These are phyloP conservation scores for Pleurotus platypus DNA, from an alignment of 768 basidiomycete genomes.

Conservation along the genomic window DNA sequence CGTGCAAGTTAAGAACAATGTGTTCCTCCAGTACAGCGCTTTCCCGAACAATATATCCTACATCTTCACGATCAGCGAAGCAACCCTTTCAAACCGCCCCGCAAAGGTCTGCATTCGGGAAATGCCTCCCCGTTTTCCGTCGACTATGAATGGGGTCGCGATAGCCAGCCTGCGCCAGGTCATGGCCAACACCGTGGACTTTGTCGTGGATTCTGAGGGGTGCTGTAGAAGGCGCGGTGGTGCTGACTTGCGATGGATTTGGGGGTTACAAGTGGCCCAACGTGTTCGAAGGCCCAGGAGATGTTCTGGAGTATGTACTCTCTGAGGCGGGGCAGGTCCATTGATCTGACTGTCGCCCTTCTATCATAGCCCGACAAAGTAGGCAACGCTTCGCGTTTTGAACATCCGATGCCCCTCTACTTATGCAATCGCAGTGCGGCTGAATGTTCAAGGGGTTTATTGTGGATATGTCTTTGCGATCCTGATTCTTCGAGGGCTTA, in stretches of 20 bases:
- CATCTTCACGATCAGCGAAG: slow-evolving; percentile 14
- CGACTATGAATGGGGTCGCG: slow-evolving; percentile 10
- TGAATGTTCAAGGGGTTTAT: too few relatives aligned
- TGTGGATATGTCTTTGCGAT: too few relatives aligned
- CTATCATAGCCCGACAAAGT: too few relatives aligned
- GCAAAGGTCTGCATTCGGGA: slow-evolving; percentile 11
- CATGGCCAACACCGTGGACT: slow-evolving; percentile 6
- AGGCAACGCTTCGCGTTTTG: too few relatives aligned
- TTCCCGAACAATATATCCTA: slow-evolving; percentile 10
- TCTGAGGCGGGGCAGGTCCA: slow-evolving; percentile 1
- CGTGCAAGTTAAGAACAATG: slow-evolving; percentile 14
- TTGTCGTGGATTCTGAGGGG: slow-evolving; percentile 4
- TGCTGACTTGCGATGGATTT: slow-evolving; percentile 11
- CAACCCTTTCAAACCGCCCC: slow-evolving; percentile 11
- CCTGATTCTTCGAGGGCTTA: too few relatives aligned
- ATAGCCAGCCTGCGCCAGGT: slow-evolving; percentile 6
- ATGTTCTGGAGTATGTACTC: slow-evolving; percentile 9
- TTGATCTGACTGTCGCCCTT: background rate
- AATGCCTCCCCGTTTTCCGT: slow-evolving; percentile 4
- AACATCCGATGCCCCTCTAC: too few relatives aligned
- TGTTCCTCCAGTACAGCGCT: slow-evolving; percentile 13
- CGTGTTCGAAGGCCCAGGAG: slow-evolving; percentile 3
- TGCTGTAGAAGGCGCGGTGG: slow-evolving; percentile 2
- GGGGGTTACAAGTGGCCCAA: slow-evolving; percentile 6
- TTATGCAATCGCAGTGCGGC: too few relatives aligned